Base-by-base conservation (phyloP, 2,329 filamentous ascomycete species). In the Tolypocladium pustulatum region DNA sequence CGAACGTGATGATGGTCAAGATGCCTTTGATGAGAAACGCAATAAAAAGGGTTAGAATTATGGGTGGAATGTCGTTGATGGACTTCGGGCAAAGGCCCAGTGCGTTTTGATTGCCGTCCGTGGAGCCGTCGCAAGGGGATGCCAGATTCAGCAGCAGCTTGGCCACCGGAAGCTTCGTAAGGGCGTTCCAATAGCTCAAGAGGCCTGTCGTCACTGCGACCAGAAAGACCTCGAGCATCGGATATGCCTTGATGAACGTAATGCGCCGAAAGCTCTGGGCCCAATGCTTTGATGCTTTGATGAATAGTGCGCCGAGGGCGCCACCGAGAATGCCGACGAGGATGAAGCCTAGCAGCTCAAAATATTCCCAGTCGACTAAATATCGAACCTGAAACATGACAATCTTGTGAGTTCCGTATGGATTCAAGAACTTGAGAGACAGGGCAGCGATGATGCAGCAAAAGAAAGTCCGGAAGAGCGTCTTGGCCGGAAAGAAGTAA, bases 401-500 rank as follows among this genome's bases (percentile, higher is more conserved):
- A 62, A 99, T 96, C 75, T 99, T 97, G 69, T 89, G 86, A 0
- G 92, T 97, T 36, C 93, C 93, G 66, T 97, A 99, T 0, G 94
- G 94, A 66, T 99, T 95, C 41, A 97, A 78, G 64, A 97, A 97
- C 68, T 97, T 97, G 65, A 99, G 78, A 1, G 92, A 93, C 38
- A 99, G 75, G 0, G 94, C 91, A 1, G 94, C 92, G 37, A 89
- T 87, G 66, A 97, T 97, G 73, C 93, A 97, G 77, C 93, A 97
- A 74, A 97, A 97, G 73, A 99, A 99, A 0, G 94, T 97, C 57
- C 94, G 81, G 76, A 99, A 99, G 10, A 99, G 81, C 0, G 93
- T 97, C 76, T 99, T 97, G 7, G 93, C 91, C 0, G 94, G 93
- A 71, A 97, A 97, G 73, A 97, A 97, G 73, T 97, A 97, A 65